A percentile compares a stretch with the other conserved stretches of the same genome.
These are phyloP conservation scores for Colletotrichum sansevieriae DNA, from an alignment of 2,329 filamentous ascomycete species.

Conservation along the genomic window DNA sequence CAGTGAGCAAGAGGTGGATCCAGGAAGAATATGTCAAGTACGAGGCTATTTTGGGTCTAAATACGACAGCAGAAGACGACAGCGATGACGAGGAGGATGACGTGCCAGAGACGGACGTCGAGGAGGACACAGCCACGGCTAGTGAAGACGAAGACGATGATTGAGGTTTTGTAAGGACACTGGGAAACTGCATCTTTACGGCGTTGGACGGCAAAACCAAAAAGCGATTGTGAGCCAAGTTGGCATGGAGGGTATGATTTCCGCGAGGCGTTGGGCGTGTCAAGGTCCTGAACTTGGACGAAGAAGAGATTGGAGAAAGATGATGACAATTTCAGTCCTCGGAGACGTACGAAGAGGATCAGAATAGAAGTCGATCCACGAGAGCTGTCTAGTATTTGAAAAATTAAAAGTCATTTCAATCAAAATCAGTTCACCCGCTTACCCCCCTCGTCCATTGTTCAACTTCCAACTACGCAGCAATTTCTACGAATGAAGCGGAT, in stretches of 20 bases:
- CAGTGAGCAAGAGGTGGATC: slow-evolving; percentile 88
- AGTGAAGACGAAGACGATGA: slow-evolving; percentile 59
- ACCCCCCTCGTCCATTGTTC: neutral
- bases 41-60: slow-evolving; percentile 79
- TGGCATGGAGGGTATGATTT: slow-evolving; percentile 34
- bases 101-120: slow-evolving; percentile 57
- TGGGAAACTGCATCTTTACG: slow-evolving; percentile 43
- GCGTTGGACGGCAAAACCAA: slow-evolving; percentile 41
- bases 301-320: slow-evolving; percentile 10
- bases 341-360: neutral
- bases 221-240: slow-evolving; percentile 39
- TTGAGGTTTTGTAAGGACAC: slow-evolving; percentile 45
- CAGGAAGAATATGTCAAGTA: slow-evolving; percentile 86
- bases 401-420: slow-evolving; percentile 17
- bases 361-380: slow-evolving; percentile 1
- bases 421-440: neutral
- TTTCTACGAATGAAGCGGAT: neutral
- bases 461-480: neutral
- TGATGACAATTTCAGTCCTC: slow-evolving; percentile 15
- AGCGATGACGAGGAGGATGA: slow-evolving; percentile 64
- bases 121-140: slow-evolving; percentile 66
- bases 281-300: slow-evolving; percentile 1
- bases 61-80: slow-evolving; percentile 68
- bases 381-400: slow-evolving; percentile 17
- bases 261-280: slow-evolving; percentile 40